Evolutionary conservation across 108 stramenopile species (phyloP), one percentile per base, ranked within the genome.

Genomic region (Cyclotella sp.): DNA sequence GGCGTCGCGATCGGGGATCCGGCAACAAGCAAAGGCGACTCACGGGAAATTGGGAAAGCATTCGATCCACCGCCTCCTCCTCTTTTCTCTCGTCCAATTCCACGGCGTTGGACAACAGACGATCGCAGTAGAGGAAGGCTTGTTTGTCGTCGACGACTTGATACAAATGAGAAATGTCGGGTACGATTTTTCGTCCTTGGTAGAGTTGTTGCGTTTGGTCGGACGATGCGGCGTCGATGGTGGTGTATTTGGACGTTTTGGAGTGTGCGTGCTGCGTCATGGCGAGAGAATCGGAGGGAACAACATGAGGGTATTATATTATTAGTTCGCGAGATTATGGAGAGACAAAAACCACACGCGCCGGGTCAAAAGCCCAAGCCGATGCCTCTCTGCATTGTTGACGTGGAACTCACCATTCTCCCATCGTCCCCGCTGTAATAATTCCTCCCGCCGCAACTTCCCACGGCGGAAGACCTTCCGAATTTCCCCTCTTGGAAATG

Each of bases 41-140:
- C 41, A 78, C 78, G 1, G 93, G 93, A 84, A 94, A 94, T 59
- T 94, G 91, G 26, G 90, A 81, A 27, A 94, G 75, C 81, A 90
- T 70, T 29, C 79, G 66, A 68, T 85, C 86, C 6, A 90, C 91
- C 41, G 85, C 21, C 54, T 88, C 90, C 69, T 92, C 90, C 43
- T 90, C 89, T 26, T 83, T 84, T 7, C 22, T 65, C 46, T 22
- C 49, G 29, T 10, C 34, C 10, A 15, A 13, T 10, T 27, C 28
- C 8, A 27, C 18, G 18, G 22, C 67, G 18, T 51, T 27, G 0
- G 51, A 53, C 18, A 52, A 51, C 0, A 80, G 24, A 11, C 44
- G 39, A 52, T 83, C 82, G 46, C 73, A 83, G 65, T 83, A 68
- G 28, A 53, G 30, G 40, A 64, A 63, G 19, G 82, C 76, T n/a